Evolutionary conservation across 2,329 filamentous ascomycete species (phyloP).

Genomic region (Colletotrichum magnum): DNA sequence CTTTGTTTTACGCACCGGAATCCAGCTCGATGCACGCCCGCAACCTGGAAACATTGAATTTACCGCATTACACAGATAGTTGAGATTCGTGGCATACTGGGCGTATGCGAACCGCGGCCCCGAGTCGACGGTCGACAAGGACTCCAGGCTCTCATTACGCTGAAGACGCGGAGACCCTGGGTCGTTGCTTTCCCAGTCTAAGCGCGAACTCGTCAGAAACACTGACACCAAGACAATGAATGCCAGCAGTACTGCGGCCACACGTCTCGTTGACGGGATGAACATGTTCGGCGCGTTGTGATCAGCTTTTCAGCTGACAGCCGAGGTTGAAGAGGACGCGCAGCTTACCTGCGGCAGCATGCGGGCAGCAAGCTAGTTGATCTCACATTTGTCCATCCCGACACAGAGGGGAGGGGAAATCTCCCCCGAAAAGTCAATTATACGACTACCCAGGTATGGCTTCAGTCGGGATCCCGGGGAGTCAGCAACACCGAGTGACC

Average conservation of each 20-base stretch:
- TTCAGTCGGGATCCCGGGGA: background rate
- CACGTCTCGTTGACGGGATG: constrained; percentile 24
- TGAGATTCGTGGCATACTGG: constrained; percentile 63
- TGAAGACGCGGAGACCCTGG: background rate
- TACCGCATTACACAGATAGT: constrained; percentile 63
- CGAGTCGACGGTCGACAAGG: background rate
- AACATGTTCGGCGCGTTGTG: constrained; percentile 5
- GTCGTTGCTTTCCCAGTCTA: constrained; percentile 7
- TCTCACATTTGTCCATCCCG: constrained; percentile 1
- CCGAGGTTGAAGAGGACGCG: background rate
- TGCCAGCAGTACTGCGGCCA: constrained; percentile 6
- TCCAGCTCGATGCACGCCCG: background rate
- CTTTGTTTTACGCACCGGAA: background rate
- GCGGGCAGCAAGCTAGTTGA: constrained; percentile 12
- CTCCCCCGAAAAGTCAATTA: constrained; percentile 14
- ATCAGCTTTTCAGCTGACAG: background rate
- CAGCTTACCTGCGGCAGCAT: background rate
- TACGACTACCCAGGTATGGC: constrained; percentile 10
- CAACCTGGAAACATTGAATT: background rate
- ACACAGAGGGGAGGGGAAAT: background rate
- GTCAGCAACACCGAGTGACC: constrained; percentile 17
- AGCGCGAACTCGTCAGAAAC: constrained; percentile 14
- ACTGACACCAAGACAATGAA: constrained; percentile 13
- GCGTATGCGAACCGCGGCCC: constrained; percentile 59
- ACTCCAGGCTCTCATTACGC: constrained; percentile 8